Conservation (phyloP, 2,329 filamentous ascomycete genomes). For the Fusarium sarcochroum region DNA sequence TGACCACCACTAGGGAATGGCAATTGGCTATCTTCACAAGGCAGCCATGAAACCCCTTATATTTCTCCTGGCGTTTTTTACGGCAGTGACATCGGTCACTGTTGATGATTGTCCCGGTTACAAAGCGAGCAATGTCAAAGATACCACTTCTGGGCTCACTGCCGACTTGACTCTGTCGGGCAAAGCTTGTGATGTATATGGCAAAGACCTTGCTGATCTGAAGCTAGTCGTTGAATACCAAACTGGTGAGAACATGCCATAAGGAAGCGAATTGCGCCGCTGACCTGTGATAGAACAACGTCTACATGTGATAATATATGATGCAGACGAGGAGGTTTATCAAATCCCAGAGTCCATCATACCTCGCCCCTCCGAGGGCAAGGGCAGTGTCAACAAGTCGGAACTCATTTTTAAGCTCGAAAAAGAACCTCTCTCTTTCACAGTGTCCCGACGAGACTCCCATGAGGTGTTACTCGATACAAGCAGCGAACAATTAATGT, state of each 20-base stretch:
- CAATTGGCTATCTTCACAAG: neutral
- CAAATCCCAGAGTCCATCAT: constrained; percentile 10
- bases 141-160: neutral
- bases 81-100: neutral
- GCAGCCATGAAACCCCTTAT: neutral
- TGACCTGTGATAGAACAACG: neutral
- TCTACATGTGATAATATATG: neutral
- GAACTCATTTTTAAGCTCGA: neutral
- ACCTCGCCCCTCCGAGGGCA: neutral
- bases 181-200: constrained; percentile 6
- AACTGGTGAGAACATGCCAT: neutral
- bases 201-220: neutral
- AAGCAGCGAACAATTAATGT: neutral
- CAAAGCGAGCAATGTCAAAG: neutral
- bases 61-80: neutral
- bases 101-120: constrained; percentile 7
- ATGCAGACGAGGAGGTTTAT: constrained; percentile 1
- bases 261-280: neutral
- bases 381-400: neutral
- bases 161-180: neutral
- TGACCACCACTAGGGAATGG: too few relatives aligned
- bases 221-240: constrained; percentile 9
- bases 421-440: constrained; percentile 4
- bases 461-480: constrained; percentile 7
- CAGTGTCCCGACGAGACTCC: neutral